phyloP scores from a whole-genome alignment of 805 yeast genomes.

The Tetrapisispora fleetii region DNA sequence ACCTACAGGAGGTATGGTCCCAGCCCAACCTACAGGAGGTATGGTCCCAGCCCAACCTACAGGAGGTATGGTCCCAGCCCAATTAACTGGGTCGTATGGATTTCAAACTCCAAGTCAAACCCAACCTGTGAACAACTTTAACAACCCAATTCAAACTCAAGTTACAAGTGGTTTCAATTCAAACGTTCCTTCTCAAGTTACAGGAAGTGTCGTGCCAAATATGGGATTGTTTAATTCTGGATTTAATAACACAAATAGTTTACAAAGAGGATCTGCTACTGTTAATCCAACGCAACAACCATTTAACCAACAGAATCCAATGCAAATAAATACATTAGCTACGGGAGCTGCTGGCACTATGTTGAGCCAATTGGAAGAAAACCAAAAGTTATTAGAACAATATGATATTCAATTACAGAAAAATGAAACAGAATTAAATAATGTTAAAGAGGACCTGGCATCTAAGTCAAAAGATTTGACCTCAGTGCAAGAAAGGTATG shows the following conservation, averaged over 20 bases:
- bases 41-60: neutral
- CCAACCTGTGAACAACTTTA: no score
- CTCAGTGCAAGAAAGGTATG: slow-evolving; percentile 73
- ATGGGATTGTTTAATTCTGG: neutral
- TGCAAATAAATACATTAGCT: neutral
- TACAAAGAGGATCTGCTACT: neutral
- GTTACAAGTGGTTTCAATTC: slow-evolving; percentile 1
- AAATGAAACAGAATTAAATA: slow-evolving; percentile 60
- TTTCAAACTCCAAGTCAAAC: neutral
- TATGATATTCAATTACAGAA: slow-evolving; percentile 79
- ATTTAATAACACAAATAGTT: neutral
- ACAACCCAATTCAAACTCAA: neutral
- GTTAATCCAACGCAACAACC: neutral
- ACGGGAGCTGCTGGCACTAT: neutral
- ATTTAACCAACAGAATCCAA: neutral
- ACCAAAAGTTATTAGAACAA: slow-evolving; percentile 73
- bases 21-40: neutral
- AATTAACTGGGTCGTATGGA: neutral
- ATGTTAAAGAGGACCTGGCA: slow-evolving; percentile 56
- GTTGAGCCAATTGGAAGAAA: slow-evolving; percentile 28
- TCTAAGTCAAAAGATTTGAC: slow-evolving; percentile 66
- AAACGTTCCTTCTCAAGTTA: neutral
- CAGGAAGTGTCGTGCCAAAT: slow-evolving; percentile 3
- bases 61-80: neutral
- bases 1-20: neutral